A percentile compares a stretch with the other conserved stretches of the same genome.
Evolutionary conservation across 1,139 yeast species (phyloP).

Genomic region (Candida sp.): DNA sequence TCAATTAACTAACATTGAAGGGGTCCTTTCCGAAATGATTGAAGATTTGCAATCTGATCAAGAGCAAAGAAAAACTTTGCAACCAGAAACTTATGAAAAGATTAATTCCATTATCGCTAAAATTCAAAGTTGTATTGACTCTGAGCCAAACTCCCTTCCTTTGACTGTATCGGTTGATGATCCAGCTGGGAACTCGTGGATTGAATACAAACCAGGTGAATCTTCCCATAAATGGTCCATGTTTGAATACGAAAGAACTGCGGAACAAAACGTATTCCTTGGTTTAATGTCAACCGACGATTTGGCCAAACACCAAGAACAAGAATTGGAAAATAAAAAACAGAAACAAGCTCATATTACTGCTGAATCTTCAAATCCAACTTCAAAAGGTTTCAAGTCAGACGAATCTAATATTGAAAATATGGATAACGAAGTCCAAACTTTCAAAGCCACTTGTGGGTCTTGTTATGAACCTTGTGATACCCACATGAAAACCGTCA

Average conservation of each 20-base stretch:
- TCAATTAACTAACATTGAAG: slow-evolving; percentile 90
- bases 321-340: slow-evolving; percentile 35
- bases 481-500: slow-evolving; percentile 95
- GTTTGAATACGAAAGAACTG: slow-evolving; percentile 78
- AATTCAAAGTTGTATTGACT: slow-evolving; percentile 56
- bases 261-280: slow-evolving; percentile 81
- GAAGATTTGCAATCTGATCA: slow-evolving; percentile 84
- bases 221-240: slow-evolving; percentile 90
- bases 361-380: slow-evolving; percentile 40
- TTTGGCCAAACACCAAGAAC: slow-evolving; percentile 51
- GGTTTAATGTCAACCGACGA: slow-evolving; percentile 87
- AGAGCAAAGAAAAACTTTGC: slow-evolving; percentile 64
- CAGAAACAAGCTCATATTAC: slow-evolving; percentile 25
- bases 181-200: slow-evolving; percentile 98
- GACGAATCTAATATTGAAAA: slow-evolving; percentile 83
- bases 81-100: slow-evolving; percentile 74
- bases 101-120: slow-evolving; percentile 67
- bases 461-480: slow-evolving; percentile 79
- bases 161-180: slow-evolving; percentile 82
- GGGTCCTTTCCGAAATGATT: slow-evolving; percentile 77
- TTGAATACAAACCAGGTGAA: slow-evolving; percentile 86
- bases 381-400: slow-evolving; percentile 55
- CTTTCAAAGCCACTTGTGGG: slow-evolving; percentile 90
- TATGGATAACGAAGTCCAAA: slow-evolving; percentile 84
- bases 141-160: slow-evolving; percentile 69